Evolutionary conservation across 495 filamentous ascomycete species (phyloP), one percentile per base, ranked within the genome.

Genomic region (Trichoderma orchidacearum): DNA sequence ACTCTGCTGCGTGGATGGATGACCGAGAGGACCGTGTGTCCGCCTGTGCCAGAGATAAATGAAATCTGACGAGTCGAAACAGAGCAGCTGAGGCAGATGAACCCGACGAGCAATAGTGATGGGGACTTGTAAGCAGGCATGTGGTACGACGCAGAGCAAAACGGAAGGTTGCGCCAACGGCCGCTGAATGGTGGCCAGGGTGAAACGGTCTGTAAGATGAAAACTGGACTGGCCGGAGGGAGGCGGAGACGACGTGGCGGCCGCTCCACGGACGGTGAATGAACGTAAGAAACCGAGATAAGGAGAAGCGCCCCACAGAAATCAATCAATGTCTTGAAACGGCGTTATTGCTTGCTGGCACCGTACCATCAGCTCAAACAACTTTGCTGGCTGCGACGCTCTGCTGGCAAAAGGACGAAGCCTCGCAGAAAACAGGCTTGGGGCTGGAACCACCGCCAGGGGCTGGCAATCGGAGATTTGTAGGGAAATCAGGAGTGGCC

Each of bases 191-290:
- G n/a, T n/a, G n/a, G n/a, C 38, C 38, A 23, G 38, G 38, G 18
- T 45, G 38, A 23, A 45, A 45, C 38, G 9, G 12, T 56, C 54
- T 29, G 60, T 45, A 59, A 62, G 23, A 56, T 55, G 48, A 62
- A 30, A 56, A 9, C 17, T 41, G 48, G 38, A 25, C 30, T 35
- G 21, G 4, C 0, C 17, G 5, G 3, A 29, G 30, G 45, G 31
- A 25, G 31, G 38, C 18, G 30, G 50, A 54, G 51, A 11, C 18
- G 18, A 21, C 38, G 17, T 23, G 9, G 38, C 5, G 15, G 12
- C 5, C 38, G 5, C n/a, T 3, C 15, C 38, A n/a, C n/a, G n/a
- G n/a, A n/a, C n/a, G n/a, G n/a, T n/a, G n/a, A n/a, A n/a, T n/a
- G n/a, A 45, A 45, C 38, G 38, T 45, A 45, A 45, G 5, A 45